Base-by-base conservation (phyloP, 148 eudicot genomes). In the Vaccinium corymbosum region DNA sequence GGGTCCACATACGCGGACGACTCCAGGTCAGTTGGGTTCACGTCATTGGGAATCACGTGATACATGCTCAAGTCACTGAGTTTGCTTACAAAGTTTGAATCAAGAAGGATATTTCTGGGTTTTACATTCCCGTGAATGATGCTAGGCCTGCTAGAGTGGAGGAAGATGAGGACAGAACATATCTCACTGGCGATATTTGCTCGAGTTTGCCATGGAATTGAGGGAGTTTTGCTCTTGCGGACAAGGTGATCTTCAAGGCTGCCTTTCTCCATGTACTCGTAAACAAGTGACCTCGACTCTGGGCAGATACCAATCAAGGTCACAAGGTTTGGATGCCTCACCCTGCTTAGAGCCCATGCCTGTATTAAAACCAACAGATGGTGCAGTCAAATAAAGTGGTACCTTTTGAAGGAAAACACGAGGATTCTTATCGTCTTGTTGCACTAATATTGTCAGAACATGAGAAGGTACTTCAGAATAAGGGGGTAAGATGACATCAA, bases 291-390 rank as follows among this genome's bases (percentile, higher is more conserved):
- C 82, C 94, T 89, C 0, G 95, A 89, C 88, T 97, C 99, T 73
- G 93, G 82, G 87, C 95, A 93, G 72, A 88, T 85, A 32, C 99
- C 98, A 0, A 93, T 64, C 52, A 94, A 90, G 6, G 90, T 90
- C 29, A 91, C 95, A 79, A 96, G 89, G 88, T 94, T 92, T 81
- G 94, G 99, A 90, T 97, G 99, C 85, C 98, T 88, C 81, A 93
- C 89, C 79, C 92, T 92, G 82, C 90, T 84, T 80, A 94, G 25
- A 84, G 85, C 76, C 87, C 89, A 92, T 35, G 85, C 94, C 99
- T 97, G 97, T 85, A 89, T 64, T 76, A 20, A 83, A 64, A 49
- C 68, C 71, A 77, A 56, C 76, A 76, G 16, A 64, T 2, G 35
- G 59, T 25, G 0, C 82, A 79, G 32, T 68, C 52, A 68, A 77